Conservation (phyloP, 306 rosid species). For the Delonix regia region DNA sequence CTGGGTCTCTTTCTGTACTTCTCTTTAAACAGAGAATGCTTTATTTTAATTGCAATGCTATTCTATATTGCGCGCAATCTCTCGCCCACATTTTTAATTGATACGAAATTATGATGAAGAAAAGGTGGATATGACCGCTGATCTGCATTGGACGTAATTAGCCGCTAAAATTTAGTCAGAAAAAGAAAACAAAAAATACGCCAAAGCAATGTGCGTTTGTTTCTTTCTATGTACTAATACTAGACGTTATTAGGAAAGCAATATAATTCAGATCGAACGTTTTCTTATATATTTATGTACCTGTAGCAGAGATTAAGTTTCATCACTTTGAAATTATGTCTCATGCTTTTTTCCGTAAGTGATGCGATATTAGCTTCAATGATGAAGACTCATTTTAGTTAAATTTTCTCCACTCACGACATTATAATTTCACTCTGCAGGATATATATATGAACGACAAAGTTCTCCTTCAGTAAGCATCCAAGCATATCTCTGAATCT, state of each 20-base stretch:
- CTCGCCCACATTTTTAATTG: conserved; percentile 5
- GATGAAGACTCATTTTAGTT: background rate
- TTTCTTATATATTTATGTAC: background rate
- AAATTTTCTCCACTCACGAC: background rate
- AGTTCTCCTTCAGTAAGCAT: conserved; percentile 68
- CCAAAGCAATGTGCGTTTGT: background rate
- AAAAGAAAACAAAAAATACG: background rate
- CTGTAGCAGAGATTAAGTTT: background rate
- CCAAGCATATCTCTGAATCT: conserved; percentile 28
- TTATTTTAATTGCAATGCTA: background rate
- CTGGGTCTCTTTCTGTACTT: background rate
- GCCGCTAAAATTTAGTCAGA: background rate
- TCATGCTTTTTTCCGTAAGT: background rate
- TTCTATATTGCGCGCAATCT: background rate
- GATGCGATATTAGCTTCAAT: background rate
- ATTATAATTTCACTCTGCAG: conserved; percentile 50
- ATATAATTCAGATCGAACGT: conserved; percentile 11
- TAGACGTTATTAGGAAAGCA: background rate
- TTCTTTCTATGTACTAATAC: background rate
- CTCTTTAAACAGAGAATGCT: background rate
- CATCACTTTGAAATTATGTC: background rate
- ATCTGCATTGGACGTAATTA: background rate
- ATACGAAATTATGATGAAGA: conserved; percentile 34
- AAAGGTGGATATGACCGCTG: background rate
- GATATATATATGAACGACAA: conserved; percentile 68